Conservation (phyloP, 2,329 filamentous ascomycete genomes). For the Juglanconis juglandina region DNA sequence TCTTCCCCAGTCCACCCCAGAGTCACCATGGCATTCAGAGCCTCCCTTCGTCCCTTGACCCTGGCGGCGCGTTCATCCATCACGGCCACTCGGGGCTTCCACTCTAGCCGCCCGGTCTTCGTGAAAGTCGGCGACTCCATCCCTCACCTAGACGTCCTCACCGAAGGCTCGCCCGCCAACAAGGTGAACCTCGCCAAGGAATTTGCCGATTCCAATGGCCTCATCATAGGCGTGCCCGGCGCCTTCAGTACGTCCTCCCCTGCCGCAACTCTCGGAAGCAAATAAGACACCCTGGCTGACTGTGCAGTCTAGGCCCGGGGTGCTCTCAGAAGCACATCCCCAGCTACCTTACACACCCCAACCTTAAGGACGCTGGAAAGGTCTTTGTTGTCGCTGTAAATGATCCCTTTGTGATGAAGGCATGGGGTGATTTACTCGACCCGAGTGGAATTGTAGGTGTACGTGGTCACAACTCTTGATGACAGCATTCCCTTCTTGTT, state of each 20-base stretch:
- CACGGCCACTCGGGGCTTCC: constrained; percentile 48
- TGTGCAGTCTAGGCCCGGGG: constrained; percentile 29
- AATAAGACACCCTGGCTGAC: background rate
- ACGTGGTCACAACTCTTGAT: constrained; percentile 37
- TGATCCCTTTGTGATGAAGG: constrained; percentile 95
- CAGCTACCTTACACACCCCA: constrained; percentile 76
- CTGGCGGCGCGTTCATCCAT: constrained; percentile 13
- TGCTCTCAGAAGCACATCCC: constrained; percentile 71
- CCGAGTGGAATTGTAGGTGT: constrained; percentile 72
- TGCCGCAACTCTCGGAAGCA: background rate
- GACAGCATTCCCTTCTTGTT: background rate
- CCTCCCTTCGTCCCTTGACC: constrained; percentile 11
- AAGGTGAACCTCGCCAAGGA: constrained; percentile 84
- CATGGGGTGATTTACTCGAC: constrained; percentile 78
- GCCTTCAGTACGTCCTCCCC: constrained; percentile 53
- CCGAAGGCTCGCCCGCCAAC: constrained; percentile 84
- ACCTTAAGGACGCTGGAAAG: constrained; percentile 73
- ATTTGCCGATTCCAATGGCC: constrained; percentile 65
- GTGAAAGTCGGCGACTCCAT: constrained; percentile 78
- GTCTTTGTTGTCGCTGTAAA: constrained; percentile 93
- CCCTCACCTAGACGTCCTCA: constrained; percentile 72
- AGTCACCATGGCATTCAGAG: constrained; percentile 15
- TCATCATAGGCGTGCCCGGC: constrained; percentile 82
- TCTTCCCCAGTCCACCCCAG: background rate
- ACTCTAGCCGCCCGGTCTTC: constrained; percentile 57